Base-by-base conservation (phyloP, 2,329 filamentous ascomycete genomes). In the Fusarium penzigii region DNA sequence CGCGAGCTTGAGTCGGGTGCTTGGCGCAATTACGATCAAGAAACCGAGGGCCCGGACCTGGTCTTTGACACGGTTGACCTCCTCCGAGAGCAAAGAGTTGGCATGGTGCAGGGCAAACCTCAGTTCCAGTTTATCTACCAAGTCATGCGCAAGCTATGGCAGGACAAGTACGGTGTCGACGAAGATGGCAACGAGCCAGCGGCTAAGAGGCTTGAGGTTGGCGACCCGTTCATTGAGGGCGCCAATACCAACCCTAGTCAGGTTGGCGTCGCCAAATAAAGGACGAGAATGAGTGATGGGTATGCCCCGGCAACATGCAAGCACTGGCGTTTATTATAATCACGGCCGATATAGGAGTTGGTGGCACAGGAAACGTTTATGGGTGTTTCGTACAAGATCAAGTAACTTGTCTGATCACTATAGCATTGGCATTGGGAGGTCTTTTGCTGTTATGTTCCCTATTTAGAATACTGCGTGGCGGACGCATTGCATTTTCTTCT, bases 111-210 rank as follows among this genome's bases (percentile, higher is more conserved):
- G 73, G 87, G 89, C 42, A 89, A 93, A 63, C 70, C 81, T 44
- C 94, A 99, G 70, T 94, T 89, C 65, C 73, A 83, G 38, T 97
- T 97, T 69, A 83, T 99, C 51, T 97, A 99, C 73, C 85, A 92
- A 65, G 90, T 95, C 2, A 71, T 97, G 64, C 82, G 85, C 46
- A 88, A 91, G 68, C 76, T 85, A 48, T 92, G 89, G 86, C 74
- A 84, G 55, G 85, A 89, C 34, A 85, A 80, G 65, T 85, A 88
- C 64, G 76, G 77, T 29, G 20, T 59, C 14, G 58, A 63, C 36
- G 70, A 72, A 29, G 68, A 73, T 38, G 63, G 67, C 40, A 71
- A 70, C 42, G 76, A 80, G 65, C 79, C 77, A 7, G 77, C 79
- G 17, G 70, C 77, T 44, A 83, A 83, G 73, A 75, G 80, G 65